Evolutionary conservation across 73 alveolate species (phyloP).

Genomic region (Paramecium sexaurelia): DNA sequence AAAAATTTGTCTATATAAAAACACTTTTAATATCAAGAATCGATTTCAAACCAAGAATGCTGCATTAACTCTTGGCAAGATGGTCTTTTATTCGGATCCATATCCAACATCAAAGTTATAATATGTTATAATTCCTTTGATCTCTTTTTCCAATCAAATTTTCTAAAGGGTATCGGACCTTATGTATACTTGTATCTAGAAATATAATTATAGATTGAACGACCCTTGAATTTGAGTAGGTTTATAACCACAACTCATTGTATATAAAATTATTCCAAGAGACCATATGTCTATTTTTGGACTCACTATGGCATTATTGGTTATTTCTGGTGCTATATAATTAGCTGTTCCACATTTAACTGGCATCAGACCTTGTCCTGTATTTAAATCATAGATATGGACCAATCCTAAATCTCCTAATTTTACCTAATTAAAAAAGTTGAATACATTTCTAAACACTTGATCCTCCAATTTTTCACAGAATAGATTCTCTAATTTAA

Average conservation of each 20-base stretch:
- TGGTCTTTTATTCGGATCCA: constrained; percentile 67
- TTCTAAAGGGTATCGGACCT: constrained; percentile 83
- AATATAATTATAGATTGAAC: background rate
- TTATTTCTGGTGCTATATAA: constrained; percentile 82
- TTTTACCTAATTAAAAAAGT: constrained; percentile 69
- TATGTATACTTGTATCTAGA: constrained; percentile 55
- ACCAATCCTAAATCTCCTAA: constrained; percentile 87
- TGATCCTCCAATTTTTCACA: constrained; percentile 74
- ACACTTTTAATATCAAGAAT: constrained; percentile 19
- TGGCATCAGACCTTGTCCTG: constrained; percentile 72
- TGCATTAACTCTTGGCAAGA: constrained; percentile 47
- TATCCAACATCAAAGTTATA: constrained; percentile 23
- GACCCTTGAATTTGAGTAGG: constrained; percentile 78
- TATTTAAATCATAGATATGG: constrained; percentile 65
- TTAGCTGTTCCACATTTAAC: constrained; percentile 77
- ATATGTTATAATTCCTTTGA: constrained; percentile 68
- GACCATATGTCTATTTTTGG: constrained; percentile 79
- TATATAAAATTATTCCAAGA: constrained; percentile 75
- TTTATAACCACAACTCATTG: constrained; percentile 81
- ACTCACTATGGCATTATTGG: constrained; percentile 50
- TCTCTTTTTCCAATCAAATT: constrained; percentile 78
- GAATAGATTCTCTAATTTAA: constrained; percentile 77
- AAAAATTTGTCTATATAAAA: background rate
- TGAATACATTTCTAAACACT: constrained; percentile 69
- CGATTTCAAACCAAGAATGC: constrained; percentile 60